Percentiles rank a stretch among this genome's conserved stretches.
phyloP scores from a whole-genome alignment of 345 rosid species.

The Euphorbia tirucalli region DNA sequence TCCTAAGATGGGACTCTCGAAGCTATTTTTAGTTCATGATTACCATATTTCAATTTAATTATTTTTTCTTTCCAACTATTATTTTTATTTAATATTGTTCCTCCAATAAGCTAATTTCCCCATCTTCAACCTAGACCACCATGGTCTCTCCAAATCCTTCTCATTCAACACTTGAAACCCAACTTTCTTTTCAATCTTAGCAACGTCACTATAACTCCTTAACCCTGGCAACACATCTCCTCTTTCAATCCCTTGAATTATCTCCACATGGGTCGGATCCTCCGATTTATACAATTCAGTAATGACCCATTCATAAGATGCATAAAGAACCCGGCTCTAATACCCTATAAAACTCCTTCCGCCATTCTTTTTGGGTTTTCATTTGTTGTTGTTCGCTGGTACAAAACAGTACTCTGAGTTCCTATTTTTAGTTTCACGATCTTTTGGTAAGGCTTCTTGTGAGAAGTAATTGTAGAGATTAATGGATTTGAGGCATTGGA shows the following conservation, averaged over 20 bases:
- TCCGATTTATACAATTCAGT: slow-evolving; percentile 55
- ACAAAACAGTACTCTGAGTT: no score
- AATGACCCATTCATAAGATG: slow-evolving; percentile 92
- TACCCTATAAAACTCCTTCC: slow-evolving; percentile 72
- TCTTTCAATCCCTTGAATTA: slow-evolving; percentile 84
- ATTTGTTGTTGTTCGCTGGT: no score
- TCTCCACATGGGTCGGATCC: slow-evolving; percentile 54
- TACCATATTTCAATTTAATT: no score
- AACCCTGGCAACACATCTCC: slow-evolving; percentile 90
- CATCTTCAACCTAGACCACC: slow-evolving; percentile 92
- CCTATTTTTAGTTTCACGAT: no score
- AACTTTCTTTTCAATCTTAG: slow-evolving; percentile 56
- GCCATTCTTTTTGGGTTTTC: no score
- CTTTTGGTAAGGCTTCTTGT: no score
- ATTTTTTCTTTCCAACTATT: no score
- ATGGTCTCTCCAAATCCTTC: slow-evolving; percentile 79
- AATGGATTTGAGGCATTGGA: no score
- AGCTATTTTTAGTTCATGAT: no score
- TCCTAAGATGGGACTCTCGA: no score
- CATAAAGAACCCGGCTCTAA: slow-evolving; percentile 73
- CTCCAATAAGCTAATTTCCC: slow-evolving; percentile 90
- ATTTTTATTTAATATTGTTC: slow-evolving; percentile 88
- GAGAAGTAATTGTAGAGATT: no score
- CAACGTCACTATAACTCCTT: slow-evolving; percentile 54
- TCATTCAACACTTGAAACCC: slow-evolving; percentile 83